phyloP scores from a whole-genome alignment of 169 alveolate genomes.

The Amoebophrya sp. region DNA sequence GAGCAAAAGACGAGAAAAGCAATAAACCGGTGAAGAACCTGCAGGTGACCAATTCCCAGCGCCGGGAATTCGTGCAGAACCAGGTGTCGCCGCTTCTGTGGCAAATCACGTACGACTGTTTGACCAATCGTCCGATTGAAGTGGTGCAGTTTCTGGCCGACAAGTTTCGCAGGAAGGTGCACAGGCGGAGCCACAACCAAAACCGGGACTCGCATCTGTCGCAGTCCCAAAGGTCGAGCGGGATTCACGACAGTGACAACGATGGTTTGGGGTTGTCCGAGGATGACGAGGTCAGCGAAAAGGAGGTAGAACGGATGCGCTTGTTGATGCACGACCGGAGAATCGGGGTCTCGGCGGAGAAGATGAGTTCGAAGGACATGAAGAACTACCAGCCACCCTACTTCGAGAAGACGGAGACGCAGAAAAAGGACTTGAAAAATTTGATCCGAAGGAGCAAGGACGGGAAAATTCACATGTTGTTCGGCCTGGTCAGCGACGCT shows the following conservation, averaged over 20 bases:
- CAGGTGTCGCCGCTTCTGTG: neutral
- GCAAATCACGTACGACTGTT: constrained; percentile 6
- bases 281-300: neutral
- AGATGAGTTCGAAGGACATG: neutral
- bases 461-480: neutral
- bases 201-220: neutral
- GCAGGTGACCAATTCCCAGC: neutral
- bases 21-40: too few species aligned
- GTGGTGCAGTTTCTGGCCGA: neutral
- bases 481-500: neutral
- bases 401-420: neutral
- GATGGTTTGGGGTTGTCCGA: too few species aligned
- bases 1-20: too few species aligned
- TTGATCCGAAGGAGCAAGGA: neutral
- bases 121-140: neutral
- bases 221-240: neutral
- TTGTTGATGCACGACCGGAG: neutral
- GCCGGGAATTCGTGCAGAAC: neutral
- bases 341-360: neutral
- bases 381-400: neutral
- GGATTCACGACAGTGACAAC: too few species aligned
- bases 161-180: neutral
- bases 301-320: neutral
- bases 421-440: neutral
- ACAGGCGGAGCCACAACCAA: neutral